Base-by-base conservation (phyloP, 148 eudicot genomes). In the Rhododendron henanense region DNA sequence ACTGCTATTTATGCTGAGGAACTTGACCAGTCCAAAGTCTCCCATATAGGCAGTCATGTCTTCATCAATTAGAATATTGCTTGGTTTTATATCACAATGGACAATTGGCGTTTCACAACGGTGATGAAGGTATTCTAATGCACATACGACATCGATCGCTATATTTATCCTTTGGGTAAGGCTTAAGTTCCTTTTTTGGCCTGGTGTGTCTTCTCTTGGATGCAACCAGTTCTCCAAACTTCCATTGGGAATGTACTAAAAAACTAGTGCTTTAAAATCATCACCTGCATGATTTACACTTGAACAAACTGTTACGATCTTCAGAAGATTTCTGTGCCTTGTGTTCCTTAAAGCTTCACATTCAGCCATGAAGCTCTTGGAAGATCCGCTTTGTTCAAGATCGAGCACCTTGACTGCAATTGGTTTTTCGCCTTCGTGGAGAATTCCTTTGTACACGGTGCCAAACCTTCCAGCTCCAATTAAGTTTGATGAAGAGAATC, bases 241-340 rank as follows among this genome's bases (percentile, higher is more conserved):
- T 25, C 79, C 85, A 25, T 69, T 83, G 16, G 78, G 18, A 44
- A 67, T 83, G 37, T 19, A 83, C 77, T 83, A 15, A 0, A 71
- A 67, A 44, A 83, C 85, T 3, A 71, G n/a, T 45, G 85, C 85
- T 71, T 83, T 83, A 47, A 69, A 83, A n/a, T 83, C 78, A 4
- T 83, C 21, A 28, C 85, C 85, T 21, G 25, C 35, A 47, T 15
- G n/a, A 5, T 10, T 71, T 14, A 83, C 78, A 7, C 85, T 83
- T 5, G 85, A 83, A 31, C 78, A 69, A 16, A 13, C 61, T 10
- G 78, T 45, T 67, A 69, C 16, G 5, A 83, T 65, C 77, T 83
- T 83, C 0, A 83, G 35, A 61, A 83, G 76, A 65, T 83, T 83
- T 65, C 13, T 35, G 35, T 65, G 84, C 19, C 84, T 61, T 5